Evolutionary conservation across 2,329 filamentous ascomycete genomes (phyloP), one percentile per base, ranked within the genome.

Genomic region (Nothopassalora personata): DNA sequence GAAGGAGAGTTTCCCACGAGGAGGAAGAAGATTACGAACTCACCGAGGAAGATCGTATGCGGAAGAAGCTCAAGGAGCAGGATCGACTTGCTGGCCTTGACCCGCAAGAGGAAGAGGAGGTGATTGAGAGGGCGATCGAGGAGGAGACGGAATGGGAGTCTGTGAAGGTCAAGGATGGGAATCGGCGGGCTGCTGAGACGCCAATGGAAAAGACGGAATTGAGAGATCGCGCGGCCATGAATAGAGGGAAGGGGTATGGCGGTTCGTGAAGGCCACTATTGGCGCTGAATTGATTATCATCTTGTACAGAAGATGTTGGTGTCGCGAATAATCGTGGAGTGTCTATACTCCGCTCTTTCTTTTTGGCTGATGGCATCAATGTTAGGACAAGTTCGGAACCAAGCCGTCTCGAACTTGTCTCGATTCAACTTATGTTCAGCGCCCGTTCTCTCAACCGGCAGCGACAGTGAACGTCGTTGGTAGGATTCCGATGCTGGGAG

Each of bases 21-120:
- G 59, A 60, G 66, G 53, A 64, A 59, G 54, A 64, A 59, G 54
- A 64, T 49, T 53, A 62, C 9, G 63, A 65, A 30, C 27, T 67
- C 51, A 66, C 65, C 0, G 65, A 67, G 34, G 65, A 79, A 45
- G 80, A 83, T 61, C 75, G 82, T 58, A 80, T 82, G 67, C 74
- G 82, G 63, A 52, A 61, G 18, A 72, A 78, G 49, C 59, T 78
- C 45, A 68, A 70, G 50, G 66, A 69, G 53, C 72, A 75, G 33
- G 67, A 68, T 33, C 45, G 60, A 60, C 43, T 58, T 28, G 46
- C 54, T 1, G 63, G 62, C 8, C 46, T 54, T 7, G 62, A 65
- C 13, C n/a, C 67, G 10, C 67, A 74, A 28, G 68, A 75, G 49
- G 70, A 71, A 39, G 72, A 72, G 27, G 64, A 62, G 18, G 73